Conservation (phyloP, 768 basidiomycete genomes). For the Imleria badia region DNA sequence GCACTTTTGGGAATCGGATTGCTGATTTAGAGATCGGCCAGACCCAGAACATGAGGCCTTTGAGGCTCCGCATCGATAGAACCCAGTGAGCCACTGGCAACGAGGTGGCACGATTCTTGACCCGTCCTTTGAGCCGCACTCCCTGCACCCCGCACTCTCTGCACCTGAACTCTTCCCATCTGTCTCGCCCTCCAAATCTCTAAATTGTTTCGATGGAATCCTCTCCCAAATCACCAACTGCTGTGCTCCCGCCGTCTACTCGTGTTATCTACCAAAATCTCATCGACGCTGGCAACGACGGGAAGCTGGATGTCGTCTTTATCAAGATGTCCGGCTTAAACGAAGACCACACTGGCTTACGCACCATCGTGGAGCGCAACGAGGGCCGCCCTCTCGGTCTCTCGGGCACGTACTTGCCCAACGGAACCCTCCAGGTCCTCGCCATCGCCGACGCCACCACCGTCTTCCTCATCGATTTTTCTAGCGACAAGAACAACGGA, state of each 20-base stretch:
- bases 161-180: background rate
- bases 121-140: conserved; percentile 5
- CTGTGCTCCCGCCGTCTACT: conserved; percentile 10
- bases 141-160: background rate
- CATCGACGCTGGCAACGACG: conserved; percentile 24
- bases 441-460: conserved; percentile 29
- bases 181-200: background rate
- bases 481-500: conserved; percentile 33
- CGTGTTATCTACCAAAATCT: conserved; percentile 30
- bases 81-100: background rate
- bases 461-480: conserved; percentile 29
- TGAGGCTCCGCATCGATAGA: background rate
- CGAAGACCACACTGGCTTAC: conserved; percentile 21
- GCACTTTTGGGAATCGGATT: background rate
- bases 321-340: conserved; percentile 23
- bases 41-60: too few species aligned
- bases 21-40: background rate
- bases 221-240: background rate
- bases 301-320: conserved; percentile 15
- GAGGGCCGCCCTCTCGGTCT: conserved; percentile 34
- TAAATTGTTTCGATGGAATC: background rate
- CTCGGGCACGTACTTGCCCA: conserved; percentile 23
- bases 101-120: background rate
- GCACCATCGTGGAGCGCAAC: conserved; percentile 29
- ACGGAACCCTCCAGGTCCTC: conserved; percentile 25